Evolutionary conservation across 257 asterid genomes (phyloP).

Genomic region (Pogostemon cablin): DNA sequence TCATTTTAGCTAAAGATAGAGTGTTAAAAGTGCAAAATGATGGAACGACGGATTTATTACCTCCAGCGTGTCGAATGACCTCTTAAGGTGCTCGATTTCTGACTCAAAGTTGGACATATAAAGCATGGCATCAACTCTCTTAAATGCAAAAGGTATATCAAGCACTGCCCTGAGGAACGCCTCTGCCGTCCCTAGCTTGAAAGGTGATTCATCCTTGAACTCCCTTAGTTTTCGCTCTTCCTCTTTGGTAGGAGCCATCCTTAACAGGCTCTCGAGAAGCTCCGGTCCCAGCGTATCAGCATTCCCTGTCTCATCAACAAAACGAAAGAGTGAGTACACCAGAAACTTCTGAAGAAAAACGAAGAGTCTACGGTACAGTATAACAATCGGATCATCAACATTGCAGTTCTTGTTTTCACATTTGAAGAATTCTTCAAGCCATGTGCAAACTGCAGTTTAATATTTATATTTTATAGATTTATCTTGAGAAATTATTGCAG

Average conservation of each 20-base stretch:
- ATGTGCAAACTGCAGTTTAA: background rate
- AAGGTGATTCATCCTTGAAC: slow-evolving; percentile 55
- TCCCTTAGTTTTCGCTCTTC: slow-evolving; percentile 68
- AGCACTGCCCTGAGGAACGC: slow-evolving; percentile 74
- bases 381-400: background rate
- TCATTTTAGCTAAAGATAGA: background rate
- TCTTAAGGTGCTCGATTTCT: slow-evolving; percentile 67
- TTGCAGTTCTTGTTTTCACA: background rate
- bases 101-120: slow-evolving; percentile 67
- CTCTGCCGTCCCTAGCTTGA: slow-evolving; percentile 76
- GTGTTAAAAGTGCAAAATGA: background rate
- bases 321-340: background rate
- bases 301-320: slow-evolving; percentile 50
- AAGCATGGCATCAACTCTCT: slow-evolving; percentile 83
- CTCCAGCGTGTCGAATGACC: slow-evolving; percentile 76
- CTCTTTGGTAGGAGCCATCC: slow-evolving; percentile 84
- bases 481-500: slow-evolving; percentile 16
- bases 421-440: background rate
- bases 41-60: slow-evolving; percentile 34
- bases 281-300: slow-evolving; percentile 67
- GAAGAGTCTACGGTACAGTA: background rate
- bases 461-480: background rate
- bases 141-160: slow-evolving; percentile 73
- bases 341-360: background rate
- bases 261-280: slow-evolving; percentile 70